Evolutionary conservation across 164 flowering plant genomes (phyloP).

Genomic region (Vitis vinifera): ASM3070453v1 NC_081811.1:22797001-22797500

Average conservation of each 20-base stretch:
- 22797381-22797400: neutral
- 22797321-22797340: neutral
- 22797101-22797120: neutral
- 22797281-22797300: neutral
- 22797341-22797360: neutral
- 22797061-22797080: constrained; percentile 8
- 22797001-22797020: constrained; percentile 32
- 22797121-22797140: constrained; percentile 11
- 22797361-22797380: neutral
- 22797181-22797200: neutral
- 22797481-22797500: neutral
- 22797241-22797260: neutral
- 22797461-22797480: neutral
- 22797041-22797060: constrained; percentile 13
- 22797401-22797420: too few relatives aligned
- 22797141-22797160: neutral
- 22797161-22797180: neutral
- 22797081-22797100: constrained; percentile 2
- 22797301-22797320: neutral
- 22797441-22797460: neutral
- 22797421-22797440: neutral
- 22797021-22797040: constrained; percentile 12
- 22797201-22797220: neutral
- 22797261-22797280: neutral
- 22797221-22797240: neutral